These are phyloP conservation scores for Penicillium sp. DNA, from an alignment of 2,329 filamentous ascomycete genomes.

Conservation along the genomic window DNA sequence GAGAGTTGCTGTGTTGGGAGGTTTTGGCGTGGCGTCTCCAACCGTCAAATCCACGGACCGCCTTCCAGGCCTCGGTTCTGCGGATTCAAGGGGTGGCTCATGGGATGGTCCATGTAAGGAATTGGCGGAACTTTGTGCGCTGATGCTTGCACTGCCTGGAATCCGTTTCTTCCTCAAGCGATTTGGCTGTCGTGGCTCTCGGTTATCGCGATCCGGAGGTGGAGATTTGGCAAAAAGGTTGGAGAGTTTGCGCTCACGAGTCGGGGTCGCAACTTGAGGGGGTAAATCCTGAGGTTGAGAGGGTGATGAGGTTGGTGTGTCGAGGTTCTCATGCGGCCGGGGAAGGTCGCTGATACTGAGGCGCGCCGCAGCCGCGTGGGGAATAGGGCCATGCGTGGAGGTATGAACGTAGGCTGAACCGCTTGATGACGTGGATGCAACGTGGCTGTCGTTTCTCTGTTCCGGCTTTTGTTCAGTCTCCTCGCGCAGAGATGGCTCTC, in stretches of 20 bases:
- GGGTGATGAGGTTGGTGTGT: slow-evolving; percentile 37
- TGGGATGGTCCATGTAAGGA: slow-evolving; percentile 59
- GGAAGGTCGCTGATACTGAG: slow-evolving; percentile 14
- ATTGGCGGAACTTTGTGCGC: slow-evolving; percentile 84
- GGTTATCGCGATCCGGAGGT: slow-evolving; percentile 58
- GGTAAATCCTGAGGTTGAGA: background rate
- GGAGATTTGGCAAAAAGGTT: slow-evolving; percentile 68
- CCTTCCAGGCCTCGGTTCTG: slow-evolving; percentile 29
- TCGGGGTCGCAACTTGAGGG: slow-evolving; percentile 53
- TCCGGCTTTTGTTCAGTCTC: slow-evolving; percentile 7
- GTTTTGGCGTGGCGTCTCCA: slow-evolving; percentile 35
- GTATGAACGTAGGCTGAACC: slow-evolving; percentile 31
- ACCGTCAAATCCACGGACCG: slow-evolving; percentile 16
- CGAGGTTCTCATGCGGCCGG: slow-evolving; percentile 44
- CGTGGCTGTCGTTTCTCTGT: slow-evolving; percentile 5
- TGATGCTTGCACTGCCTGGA: slow-evolving; percentile 74
- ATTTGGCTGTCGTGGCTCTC: slow-evolving; percentile 71
- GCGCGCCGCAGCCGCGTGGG: slow-evolving; percentile 20
- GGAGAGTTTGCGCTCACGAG: slow-evolving; percentile 66
- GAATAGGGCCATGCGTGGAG: slow-evolving; percentile 34
- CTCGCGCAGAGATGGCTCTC: slow-evolving; percentile 24
- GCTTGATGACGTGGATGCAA: slow-evolving; percentile 13
- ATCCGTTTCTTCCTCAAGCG: slow-evolving; percentile 87
- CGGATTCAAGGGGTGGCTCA: slow-evolving; percentile 42
- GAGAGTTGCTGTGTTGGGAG: slow-evolving; percentile 32